Percentiles rank a stretch among this genome's conserved stretches.
These are phyloP conservation scores for Paecilomyces dactylethromorphus DNA, from an alignment of 2,329 filamentous ascomycete species.

Conservation along the genomic window DNA sequence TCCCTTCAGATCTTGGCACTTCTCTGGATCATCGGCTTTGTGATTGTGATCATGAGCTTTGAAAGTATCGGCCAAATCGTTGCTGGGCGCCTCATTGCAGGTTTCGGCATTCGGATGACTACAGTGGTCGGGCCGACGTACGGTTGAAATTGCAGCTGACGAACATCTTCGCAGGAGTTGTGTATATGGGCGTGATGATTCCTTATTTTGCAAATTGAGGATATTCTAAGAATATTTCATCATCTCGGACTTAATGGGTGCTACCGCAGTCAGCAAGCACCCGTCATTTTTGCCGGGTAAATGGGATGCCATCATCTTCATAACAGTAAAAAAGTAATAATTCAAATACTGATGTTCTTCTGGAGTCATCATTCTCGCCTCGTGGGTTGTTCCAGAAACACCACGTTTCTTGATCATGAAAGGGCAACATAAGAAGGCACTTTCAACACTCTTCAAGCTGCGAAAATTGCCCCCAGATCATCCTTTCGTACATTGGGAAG, in stretches of 20 bases:
- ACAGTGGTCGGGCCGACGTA: conserved; percentile 43
- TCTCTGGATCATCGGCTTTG: conserved; percentile 35
- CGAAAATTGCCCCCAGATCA: conserved; percentile 55
- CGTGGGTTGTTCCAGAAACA: conserved; percentile 47
- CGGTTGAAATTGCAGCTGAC: conserved; percentile 65
- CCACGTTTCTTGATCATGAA: conserved; percentile 65
- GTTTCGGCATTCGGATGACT: conserved; percentile 38
- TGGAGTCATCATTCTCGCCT: conserved; percentile 26
- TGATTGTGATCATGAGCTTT: conserved; percentile 38
- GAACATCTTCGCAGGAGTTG: conserved; percentile 62
- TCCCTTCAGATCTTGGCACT: conserved; percentile 34
- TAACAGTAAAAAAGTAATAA: conserved; percentile 16
- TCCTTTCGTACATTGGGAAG: conserved; percentile 56
- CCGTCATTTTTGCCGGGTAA: conserved; percentile 64
- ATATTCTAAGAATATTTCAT: conserved; percentile 48
- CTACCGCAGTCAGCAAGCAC: conserved; percentile 45
- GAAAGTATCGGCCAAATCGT: conserved; percentile 35
- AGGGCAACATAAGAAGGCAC: conserved; percentile 47
- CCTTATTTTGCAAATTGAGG: conserved; percentile 72
- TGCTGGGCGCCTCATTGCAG: conserved; percentile 39
- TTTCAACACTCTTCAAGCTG: conserved; percentile 43
- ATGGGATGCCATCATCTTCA: conserved; percentile 53
- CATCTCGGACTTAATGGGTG: neutral
- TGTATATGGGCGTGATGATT: conserved; percentile 72
- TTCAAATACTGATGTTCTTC: conserved; percentile 53